These are phyloP conservation scores for Venturia pyrina DNA, from an alignment of 2,329 filamentous ascomycete genomes.

Conservation along the genomic window DNA sequence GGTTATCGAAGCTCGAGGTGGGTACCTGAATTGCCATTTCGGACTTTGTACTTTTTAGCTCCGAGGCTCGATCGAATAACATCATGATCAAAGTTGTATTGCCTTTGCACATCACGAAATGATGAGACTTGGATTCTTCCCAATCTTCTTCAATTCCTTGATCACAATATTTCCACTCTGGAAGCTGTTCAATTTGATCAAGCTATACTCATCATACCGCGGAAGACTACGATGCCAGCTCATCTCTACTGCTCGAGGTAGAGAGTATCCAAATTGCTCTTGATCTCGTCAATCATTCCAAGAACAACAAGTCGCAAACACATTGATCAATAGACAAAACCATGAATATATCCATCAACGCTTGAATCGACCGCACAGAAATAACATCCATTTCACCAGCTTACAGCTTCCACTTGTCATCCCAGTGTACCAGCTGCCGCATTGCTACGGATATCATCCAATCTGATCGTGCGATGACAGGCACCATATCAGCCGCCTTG, in stretches of 20 bases:
- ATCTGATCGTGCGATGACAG: slow-evolving; percentile 72
- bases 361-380: not conserved
- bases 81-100: too few species aligned
- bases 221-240: not conserved
- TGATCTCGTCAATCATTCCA: not conserved
- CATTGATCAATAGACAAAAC: not conserved
- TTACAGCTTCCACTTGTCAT: slow-evolving; percentile 9
- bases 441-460: slow-evolving; percentile 88
- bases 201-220: too few species aligned
- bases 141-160: too few species aligned
- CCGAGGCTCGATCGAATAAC: not conserved
- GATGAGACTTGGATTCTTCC: too few species aligned
- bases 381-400: too few species aligned
- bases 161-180: too few species aligned
- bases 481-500: slow-evolving; percentile 64
- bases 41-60: not conserved
- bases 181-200: too few species aligned
- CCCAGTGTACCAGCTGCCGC: slow-evolving; percentile 57
- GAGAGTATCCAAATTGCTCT: not conserved
- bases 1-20: not conserved
- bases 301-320: not conserved
- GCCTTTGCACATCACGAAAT: too few species aligned
- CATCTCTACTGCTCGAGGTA: not conserved
- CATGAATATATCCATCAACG: not conserved
- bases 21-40: not conserved